These are phyloP conservation scores for Cyclanthera cordifolia DNA, from an alignment of 306 rosid species.

Conservation along the genomic window DNA sequence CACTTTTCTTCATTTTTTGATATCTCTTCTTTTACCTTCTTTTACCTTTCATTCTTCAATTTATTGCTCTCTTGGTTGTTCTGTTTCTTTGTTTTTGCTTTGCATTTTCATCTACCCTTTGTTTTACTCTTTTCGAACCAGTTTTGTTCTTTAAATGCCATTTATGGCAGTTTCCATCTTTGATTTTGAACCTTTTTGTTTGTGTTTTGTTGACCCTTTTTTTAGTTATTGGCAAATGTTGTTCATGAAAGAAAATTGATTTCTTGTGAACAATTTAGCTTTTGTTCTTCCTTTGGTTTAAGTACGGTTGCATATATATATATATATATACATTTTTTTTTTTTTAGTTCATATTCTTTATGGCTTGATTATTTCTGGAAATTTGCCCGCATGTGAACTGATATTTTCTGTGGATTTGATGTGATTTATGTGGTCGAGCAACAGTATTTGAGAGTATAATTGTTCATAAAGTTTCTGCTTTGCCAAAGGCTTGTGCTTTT, in stretches of 20 bases:
- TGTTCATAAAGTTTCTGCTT: too few species aligned
- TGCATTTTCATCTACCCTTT: too few species aligned
- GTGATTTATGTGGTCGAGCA: neutral
- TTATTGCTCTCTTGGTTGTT: neutral
- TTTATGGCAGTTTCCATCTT: constrained; percentile 12
- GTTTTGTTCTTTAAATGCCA: constrained; percentile 20
- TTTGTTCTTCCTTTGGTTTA: neutral
- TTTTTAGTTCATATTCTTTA: neutral
- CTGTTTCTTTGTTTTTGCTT: neutral
- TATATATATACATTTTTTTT: too few species aligned
- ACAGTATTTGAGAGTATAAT: neutral
- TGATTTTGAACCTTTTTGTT: neutral
- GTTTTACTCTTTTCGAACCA: constrained; percentile 18
- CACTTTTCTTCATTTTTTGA: neutral
- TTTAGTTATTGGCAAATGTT: neutral
- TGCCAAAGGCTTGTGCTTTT: too few species aligned
- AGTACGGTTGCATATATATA: neutral
- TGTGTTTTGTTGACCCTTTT: neutral
- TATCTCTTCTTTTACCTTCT: neutral
- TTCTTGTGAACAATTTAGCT: neutral
- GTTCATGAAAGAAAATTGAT: neutral
- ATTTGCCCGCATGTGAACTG: neutral
- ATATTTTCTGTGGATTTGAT: neutral
- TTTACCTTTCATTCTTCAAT: neutral
- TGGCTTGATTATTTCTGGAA: neutral